Base-by-base conservation (phyloP, 1,284 basidiomycete genomes). In the Apiotrichum porosum region DNA sequence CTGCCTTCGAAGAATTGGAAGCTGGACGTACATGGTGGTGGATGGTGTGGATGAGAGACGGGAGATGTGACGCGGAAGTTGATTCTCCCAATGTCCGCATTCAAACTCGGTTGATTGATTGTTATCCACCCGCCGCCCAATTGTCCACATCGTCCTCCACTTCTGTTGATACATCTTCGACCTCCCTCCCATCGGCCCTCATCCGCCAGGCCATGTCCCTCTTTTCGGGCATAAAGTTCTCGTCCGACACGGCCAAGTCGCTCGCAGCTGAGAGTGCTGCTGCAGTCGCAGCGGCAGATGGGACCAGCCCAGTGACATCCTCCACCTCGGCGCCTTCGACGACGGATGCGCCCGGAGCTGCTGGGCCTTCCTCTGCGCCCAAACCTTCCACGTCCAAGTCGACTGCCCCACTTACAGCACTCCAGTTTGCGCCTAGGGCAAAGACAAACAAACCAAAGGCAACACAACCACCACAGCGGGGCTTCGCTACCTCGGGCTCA, bases 161-260 rank as follows among this genome's bases (percentile, higher is more conserved):
- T n/a, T n/a, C n/a, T n/a, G n/a, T n/a, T n/a, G n/a, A n/a, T n/a
- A n/a, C n/a, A n/a, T n/a, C n/a, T 28, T 28, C 26, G 6, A 17
- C 36, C 6, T 19, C 19, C 19, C 30, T 14, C 15, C 14, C 42
- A 26, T 28, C 23, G 31, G 6, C 26, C 26, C 12, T 28, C 26
- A 28, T 28, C 26, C 37, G 18, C 21, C 42, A 71, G 37, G 18
- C 21, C 42, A 71, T 71, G 68, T 69, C 67, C 12, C 60, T 71
- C 10, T 71, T 70, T 51, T 62, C 66, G 35, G 69, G 69, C 31
- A 71, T 71, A 54, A 70, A 64, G 51, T 70, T 71, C 49, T 44
- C 54, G 21, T 49, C 56, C 8, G 43, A 54, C 14, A 51, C 50
- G 44, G 58, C 55, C 8, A 52, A 52, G 34, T 24, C 52, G 26